A percentile compares a stretch with the other conserved stretches of the same genome.
Conservation (phyloP, 176 grass and related monocot genomes). For the Oropetium thomaeum region DNA sequence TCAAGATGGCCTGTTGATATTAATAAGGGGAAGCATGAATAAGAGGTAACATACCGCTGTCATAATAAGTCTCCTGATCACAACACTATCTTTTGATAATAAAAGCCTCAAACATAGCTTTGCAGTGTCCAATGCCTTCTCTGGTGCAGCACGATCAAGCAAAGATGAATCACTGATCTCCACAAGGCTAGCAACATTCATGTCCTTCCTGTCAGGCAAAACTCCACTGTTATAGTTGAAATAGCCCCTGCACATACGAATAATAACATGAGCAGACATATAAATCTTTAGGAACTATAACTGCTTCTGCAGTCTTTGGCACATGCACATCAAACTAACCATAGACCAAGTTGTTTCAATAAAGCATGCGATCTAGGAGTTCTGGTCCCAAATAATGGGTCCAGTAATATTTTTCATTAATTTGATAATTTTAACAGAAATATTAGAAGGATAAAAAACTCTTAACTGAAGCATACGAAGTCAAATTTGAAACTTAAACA, state of each 20-base stretch:
- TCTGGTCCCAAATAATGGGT: neutral
- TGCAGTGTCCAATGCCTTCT: slow-evolving; percentile 38
- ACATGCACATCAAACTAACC: neutral
- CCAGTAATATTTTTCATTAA: neutral
- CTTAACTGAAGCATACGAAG: neutral
- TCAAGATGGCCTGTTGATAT: neutral
- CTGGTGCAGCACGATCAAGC: slow-evolving; percentile 16
- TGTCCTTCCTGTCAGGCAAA: slow-evolving; percentile 27
- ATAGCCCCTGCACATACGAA: slow-evolving; percentile 34
- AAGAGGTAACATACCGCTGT: slow-evolving; percentile 46
- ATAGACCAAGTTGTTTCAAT: neutral
- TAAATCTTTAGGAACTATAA: neutral
- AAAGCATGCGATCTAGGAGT: neutral
- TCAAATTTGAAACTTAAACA: neutral
- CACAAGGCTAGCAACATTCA: slow-evolving; percentile 20
- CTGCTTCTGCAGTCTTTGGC: neutral
- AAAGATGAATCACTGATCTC: slow-evolving; percentile 27
- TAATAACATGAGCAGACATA: neutral
- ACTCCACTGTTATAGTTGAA: slow-evolving; percentile 29
- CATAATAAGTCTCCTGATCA: slow-evolving; percentile 68
- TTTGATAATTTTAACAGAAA: neutral
- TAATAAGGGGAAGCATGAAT: neutral
- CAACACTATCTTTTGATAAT: slow-evolving; percentile 46
- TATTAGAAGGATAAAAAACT: neutral
- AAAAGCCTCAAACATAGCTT: slow-evolving; percentile 57